Conservation (phyloP, 208 protist species). For the Leishmania mexicana region DNA sequence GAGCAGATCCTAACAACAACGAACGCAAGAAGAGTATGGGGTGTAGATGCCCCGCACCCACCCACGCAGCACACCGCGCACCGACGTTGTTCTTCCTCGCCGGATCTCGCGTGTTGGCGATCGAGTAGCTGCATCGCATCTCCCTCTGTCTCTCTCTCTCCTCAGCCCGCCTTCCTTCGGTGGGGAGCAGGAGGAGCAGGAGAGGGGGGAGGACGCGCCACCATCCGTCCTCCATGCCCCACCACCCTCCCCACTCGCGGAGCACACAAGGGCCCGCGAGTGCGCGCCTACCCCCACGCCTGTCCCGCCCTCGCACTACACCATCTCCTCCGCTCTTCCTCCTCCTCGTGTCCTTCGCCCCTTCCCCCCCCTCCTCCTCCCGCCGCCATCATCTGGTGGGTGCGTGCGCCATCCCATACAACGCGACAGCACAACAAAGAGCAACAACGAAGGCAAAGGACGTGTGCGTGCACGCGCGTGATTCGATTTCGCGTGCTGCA, state of each 20-base stretch:
- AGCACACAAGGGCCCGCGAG: neutral
- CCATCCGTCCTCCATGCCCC: neutral
- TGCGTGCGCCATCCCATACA: too few species aligned
- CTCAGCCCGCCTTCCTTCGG: neutral
- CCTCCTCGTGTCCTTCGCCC: neutral
- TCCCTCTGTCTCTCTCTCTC: neutral
- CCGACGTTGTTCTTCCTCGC: neutral
- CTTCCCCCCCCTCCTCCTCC: too few species aligned
- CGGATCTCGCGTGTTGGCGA: too few species aligned
- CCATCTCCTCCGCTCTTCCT: neutral
- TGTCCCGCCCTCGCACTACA: neutral
- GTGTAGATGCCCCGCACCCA: too few species aligned
- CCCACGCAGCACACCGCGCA: neutral
- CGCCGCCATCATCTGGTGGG: neutral
- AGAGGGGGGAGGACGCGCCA: neutral
- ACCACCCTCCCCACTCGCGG: neutral
- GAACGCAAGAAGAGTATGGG: neutral
- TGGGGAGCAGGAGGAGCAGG: too few species aligned
- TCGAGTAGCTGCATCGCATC: neutral
- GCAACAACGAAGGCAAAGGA: neutral
- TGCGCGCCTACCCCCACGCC: neutral
- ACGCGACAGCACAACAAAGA: neutral
- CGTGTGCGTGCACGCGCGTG: neutral
- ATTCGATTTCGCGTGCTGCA: neutral
- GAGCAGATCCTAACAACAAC: neutral